These are phyloP conservation scores for Thuja plicata DNA, from an alignment of 83 land plant genomes.

Conservation along the genomic window DNA sequence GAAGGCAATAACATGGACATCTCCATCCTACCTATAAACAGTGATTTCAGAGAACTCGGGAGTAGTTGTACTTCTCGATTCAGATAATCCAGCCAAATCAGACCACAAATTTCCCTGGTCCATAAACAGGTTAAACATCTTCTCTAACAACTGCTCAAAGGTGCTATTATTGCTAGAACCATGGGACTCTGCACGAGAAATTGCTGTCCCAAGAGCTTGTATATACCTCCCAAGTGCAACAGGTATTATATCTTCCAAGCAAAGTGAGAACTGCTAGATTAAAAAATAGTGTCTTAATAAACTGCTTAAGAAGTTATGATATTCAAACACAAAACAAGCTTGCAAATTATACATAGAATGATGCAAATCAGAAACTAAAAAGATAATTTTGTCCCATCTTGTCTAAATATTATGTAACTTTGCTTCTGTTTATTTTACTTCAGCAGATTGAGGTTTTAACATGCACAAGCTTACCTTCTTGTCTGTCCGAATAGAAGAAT, in stretches of 20 bases:
- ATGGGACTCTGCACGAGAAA: conserved; percentile 37
- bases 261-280: conserved; percentile 77
- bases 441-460: not conserved
- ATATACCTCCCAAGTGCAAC: conserved; percentile 85
- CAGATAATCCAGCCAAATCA: conserved; percentile 76
- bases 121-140: conserved; percentile 84
- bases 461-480: conserved; percentile 63
- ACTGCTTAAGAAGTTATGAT: not conserved
- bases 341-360: conserved; percentile 3
- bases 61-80: conserved; percentile 43
- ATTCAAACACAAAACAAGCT: not conserved
- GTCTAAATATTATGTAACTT: not conserved
- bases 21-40: conserved; percentile 48
- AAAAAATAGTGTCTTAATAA: conserved; percentile 12
- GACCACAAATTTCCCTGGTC: conserved; percentile 88
- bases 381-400: not conserved
- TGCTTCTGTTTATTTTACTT: not conserved
- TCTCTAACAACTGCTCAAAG: conserved; percentile 69
- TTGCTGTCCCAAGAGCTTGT: conserved; percentile 62
- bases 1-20: not conserved
- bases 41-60: conserved; percentile 63
- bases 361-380: not conserved
- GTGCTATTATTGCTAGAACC: conserved; percentile 34
- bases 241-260: conserved; percentile 90
- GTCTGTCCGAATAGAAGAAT: conserved; percentile 71